Base-by-base conservation (phyloP, 345 rosid species). In the Rhizophora mangle region DNA sequence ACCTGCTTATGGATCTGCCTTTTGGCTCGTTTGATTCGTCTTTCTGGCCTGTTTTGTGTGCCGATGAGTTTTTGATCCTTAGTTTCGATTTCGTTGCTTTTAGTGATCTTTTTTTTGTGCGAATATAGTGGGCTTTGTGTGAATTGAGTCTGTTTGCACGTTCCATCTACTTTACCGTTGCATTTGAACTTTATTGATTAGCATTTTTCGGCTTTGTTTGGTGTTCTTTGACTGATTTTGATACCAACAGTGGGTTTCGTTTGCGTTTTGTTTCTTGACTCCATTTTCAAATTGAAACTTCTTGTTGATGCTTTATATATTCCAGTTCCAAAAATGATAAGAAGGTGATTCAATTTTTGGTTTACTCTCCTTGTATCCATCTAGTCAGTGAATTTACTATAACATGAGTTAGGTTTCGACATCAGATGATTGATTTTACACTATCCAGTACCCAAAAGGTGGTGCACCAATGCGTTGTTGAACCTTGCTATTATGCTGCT, bases 1-100 rank as follows among this genome's bases (percentile, higher is more conserved):
- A n/a, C 67, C 32, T 34, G 67, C 74, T 72, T 34, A 24, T 74
- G 81, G 96, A 93, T 91, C 98, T 88, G 67, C 80, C 30, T 72
- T 72, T 79, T 79, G 70, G 74, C 63, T 60, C 18, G 58, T 70
- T 82, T 64, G 75, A 72, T 79, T 73, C 71, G 66, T 64, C 52
- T 60, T 10, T 22, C 5, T 60, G 62, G 26, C 64, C 68, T 37
- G 55, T 62, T 61, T 71, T 52, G 61, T 54, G 59, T 68, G 31
- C 67, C n/a, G 26, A 30, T 60, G 75, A 65, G 54, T 56, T 69
- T 72, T 36, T 6, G 63, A 63, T 70, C 62, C 60, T 55, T 58
- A 47, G n/a, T 24, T 52, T 63, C 62, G 60, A 65, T 29, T 76
- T 55, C 52, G 6, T 8, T 72, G 65, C 29, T 30, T 22, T 49